phyloP scores from a whole-genome alignment of 805 yeast species.

The Barnettozyma californica region DNA sequence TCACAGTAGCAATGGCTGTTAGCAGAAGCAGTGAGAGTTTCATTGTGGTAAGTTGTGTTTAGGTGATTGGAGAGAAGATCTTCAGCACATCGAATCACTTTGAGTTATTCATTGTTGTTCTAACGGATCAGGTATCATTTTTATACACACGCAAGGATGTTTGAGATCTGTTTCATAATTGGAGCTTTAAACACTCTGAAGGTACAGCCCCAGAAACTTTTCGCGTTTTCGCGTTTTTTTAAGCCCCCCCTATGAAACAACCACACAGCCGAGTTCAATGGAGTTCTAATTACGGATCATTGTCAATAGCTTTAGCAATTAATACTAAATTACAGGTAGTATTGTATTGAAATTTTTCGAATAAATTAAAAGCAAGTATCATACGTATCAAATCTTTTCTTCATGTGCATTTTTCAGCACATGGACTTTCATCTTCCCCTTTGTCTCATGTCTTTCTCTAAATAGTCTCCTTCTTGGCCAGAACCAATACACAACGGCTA shows the following conservation, averaged over 20 bases:
- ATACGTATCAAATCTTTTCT: no score
- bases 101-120: neutral
- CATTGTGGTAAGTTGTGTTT: neutral
- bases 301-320: no score
- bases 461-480: constrained; percentile 35
- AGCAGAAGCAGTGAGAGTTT: neutral
- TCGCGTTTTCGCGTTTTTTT: neutral
- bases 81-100: neutral
- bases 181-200: neutral
- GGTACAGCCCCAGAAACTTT: neutral
- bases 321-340: no score
- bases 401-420: neutral
- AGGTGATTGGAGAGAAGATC: no score
- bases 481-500: constrained; percentile 60
- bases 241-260: neutral
- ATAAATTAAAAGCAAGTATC: neutral
- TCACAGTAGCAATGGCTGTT: neutral
- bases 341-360: neutral
- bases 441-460: neutral
- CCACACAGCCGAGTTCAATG: neutral
- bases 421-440: neutral
- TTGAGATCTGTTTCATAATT: neutral
- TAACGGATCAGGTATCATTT: neutral
- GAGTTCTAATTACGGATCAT: no score
- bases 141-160: neutral